Evolutionary conservation across 805 yeast genomes (phyloP).

Genomic region (Kuraishia floccosa): DNA sequence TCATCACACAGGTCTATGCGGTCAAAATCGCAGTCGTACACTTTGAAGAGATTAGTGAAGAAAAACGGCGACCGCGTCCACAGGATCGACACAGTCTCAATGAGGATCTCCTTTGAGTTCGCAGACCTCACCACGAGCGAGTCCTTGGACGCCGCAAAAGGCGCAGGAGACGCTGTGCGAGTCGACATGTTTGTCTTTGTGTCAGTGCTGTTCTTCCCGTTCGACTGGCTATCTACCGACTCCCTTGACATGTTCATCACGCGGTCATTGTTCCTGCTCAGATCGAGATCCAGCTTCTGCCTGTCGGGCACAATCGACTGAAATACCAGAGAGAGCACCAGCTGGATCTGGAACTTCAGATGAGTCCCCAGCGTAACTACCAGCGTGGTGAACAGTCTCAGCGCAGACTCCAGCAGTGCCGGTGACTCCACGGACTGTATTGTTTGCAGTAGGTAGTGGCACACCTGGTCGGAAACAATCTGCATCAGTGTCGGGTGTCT

Average conservation of each 20-base stretch:
- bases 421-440: slow-evolving; percentile 68
- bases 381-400: slow-evolving; percentile 66
- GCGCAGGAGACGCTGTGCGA: no score
- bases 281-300: slow-evolving; percentile 12
- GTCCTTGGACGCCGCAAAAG: not conserved
- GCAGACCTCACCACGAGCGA: slow-evolving; percentile 8
- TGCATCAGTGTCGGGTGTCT: slow-evolving; percentile 55
- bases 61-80: slow-evolving; percentile 76
- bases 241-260: slow-evolving; percentile 15
- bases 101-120: slow-evolving; percentile 62
- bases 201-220: not conserved
- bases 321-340: slow-evolving; percentile 53
- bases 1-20: slow-evolving; percentile 66
- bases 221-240: slow-evolving; percentile 2
- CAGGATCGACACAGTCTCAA: slow-evolving; percentile 72
- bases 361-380: slow-evolving; percentile 53
- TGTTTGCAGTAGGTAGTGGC: slow-evolving; percentile 73
- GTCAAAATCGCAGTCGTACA: slow-evolving; percentile 86
- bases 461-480: slow-evolving; percentile 69
- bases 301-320: slow-evolving; percentile 21
- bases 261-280: slow-evolving; percentile 13
- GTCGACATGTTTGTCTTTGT: no score
- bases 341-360: slow-evolving; percentile 73
- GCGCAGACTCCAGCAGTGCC: slow-evolving; percentile 59
- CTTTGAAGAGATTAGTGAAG: slow-evolving; percentile 66